Base-by-base conservation (phyloP, 306 rosid genomes). In the Acacia crassicarpa region DNA sequence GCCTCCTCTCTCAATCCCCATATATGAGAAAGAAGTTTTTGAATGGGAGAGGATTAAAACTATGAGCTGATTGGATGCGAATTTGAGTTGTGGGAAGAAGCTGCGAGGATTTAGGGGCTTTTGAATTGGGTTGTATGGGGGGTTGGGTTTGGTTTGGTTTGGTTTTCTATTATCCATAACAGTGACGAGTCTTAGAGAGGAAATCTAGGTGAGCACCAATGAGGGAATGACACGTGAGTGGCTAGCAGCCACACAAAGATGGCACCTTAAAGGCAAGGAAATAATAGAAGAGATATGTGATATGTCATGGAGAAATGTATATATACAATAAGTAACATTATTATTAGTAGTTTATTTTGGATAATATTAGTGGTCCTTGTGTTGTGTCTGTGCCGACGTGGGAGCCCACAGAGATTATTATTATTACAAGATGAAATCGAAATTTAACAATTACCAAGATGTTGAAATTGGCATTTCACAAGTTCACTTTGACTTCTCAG, bases 311-410 rank as follows among this genome's bases (percentile, higher is more conserved):
- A 35, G 78, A 65, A 40, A 35, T 23, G 33, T 17, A 9, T n/a
- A 3, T 22, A 22, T 8, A 8, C 8, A 22, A 22, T n/a, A 10
- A 58, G 62, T 22, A 58, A 58, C 10, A 22, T n/a, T 58, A 58
- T 25, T 23, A 74, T 82, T 62, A 78, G 79, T 78, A 80, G 15
- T n/a, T 58, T 17, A 20, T 48, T 8, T 58, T 9, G 6, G 23
- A 22, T 58, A 8, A 58, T 61, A 25, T 61, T 61, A 61, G 69
- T 38, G 30, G 38, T 71, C 81, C 65, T 14, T 30, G 30, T 56
- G 84, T 78, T 27, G 22, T 58, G 82, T 81, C 86, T 88, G 87
- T 85, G 87, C 87, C 87, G 84, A 83, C 85, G 83, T 70, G 78
- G 87, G 87, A 8, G 56, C 75, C 17, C 17, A 13, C 56, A 13